phyloP scores from a whole-genome alignment of 768 basidiomycete species.

The Mycena filopes region DNA sequence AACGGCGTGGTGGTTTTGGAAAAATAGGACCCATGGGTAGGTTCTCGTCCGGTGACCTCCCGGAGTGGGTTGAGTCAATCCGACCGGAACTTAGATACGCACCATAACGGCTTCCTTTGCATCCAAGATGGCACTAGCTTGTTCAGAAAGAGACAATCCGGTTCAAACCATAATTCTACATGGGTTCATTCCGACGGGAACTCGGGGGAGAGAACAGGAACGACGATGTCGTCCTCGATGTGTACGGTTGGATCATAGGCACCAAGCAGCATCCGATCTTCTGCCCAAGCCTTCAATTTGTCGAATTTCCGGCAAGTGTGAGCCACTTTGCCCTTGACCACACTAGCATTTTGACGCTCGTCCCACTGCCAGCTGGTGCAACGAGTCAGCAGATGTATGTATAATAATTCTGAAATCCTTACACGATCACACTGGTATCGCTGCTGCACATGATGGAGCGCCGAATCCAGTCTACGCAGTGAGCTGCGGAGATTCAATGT shows the following conservation, averaged over 20 bases:
- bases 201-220: slow-evolving; percentile 20
- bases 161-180: no score
- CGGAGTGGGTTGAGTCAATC: no score
- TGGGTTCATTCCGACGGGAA: no score
- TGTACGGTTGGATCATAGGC: slow-evolving; percentile 16
- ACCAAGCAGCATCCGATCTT: slow-evolving; percentile 20
- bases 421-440: slow-evolving; percentile 29
- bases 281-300: slow-evolving; percentile 41
- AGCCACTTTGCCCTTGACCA: slow-evolving; percentile 35
- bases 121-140: no score
- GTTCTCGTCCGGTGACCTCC: no score
- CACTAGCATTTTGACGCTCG: slow-evolving; percentile 28
- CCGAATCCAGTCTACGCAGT: slow-evolving; percentile 24
- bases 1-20: no score
- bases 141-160: no score
- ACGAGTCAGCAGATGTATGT: not conserved
- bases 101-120: no score
- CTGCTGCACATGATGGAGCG: slow-evolving; percentile 25
- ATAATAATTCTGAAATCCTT: not conserved
- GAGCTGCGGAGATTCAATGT: not conserved
- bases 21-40: no score
- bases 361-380: slow-evolving; percentile 41
- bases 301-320: slow-evolving; percentile 43
- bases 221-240: slow-evolving; percentile 27
- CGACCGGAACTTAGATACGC: no score